Evolutionary conservation across 352 stramenopile species (phyloP), one percentile per base, ranked within the genome.

Genomic region (Globisporangium ultimum): DNA sequence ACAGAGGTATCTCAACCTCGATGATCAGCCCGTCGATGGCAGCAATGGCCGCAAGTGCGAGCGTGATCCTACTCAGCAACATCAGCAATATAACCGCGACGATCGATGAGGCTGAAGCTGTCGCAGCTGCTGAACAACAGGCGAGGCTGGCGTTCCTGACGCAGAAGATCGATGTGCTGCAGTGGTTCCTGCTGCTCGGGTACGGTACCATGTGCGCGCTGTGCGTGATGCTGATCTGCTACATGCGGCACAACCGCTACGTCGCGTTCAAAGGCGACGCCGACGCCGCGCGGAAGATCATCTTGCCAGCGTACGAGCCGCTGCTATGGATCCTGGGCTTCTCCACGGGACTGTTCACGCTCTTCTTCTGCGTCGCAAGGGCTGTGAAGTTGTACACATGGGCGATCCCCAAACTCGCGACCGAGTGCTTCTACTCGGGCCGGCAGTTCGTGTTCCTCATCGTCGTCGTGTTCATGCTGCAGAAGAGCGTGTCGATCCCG

Each of bases 371-470:
- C 41, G 50, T 69, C 15, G 57, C 48, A 20, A 46, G 69, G 9
- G 17, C 47, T 6, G 34, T 50, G 3, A 32, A 52, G 3, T 21
- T 68, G 22, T 45, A 15, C 12, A 28, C 24, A 28, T 28, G 24
- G 24, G 24, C 24, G 24, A 81, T 84, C 63, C 64, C 68, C 63
- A 80, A 77, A 57, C 65, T 84, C 42, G 71, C 75, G 34, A 82
- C 68, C 12, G 75, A 84, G 24, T 68, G 78, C 13, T 84, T 83
- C 46, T 88, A 83, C 60, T 80, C 74, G 2, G 76, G 76, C n/a
- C 63, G 75, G 1, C 78, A 85, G 55, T 85, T 88, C 55, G 70
- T 84, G 48, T 82, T 87, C 58, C 51, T 84, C 22, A 79, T 45
- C 40, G 40, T 45, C 45, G 12, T 62, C 47, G 55, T 59, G 15